These are phyloP conservation scores for Cladophialophora yegresii DNA, from an alignment of 2,329 filamentous ascomycete genomes.

Conservation along the genomic window DNA sequence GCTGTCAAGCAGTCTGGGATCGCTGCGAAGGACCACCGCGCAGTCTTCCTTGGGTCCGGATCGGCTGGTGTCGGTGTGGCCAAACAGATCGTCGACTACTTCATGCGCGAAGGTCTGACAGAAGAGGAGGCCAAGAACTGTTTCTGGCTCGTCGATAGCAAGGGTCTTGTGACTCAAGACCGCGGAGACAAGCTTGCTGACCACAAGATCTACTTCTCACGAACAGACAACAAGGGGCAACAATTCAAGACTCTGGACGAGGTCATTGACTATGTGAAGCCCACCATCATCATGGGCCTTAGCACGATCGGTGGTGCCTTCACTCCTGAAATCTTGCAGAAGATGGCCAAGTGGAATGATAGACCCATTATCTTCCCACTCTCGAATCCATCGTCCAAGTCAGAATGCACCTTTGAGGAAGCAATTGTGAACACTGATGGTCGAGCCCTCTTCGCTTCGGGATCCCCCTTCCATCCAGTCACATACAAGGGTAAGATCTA, in stretches of 20 bases:
- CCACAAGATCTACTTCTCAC: slow-evolving; percentile 73
- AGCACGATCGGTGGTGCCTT: slow-evolving; percentile 94
- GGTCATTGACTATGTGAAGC: slow-evolving; percentile 92
- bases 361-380: slow-evolving; percentile 92
- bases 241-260: slow-evolving; percentile 79
- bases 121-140: slow-evolving; percentile 84
- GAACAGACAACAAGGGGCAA: slow-evolving; percentile 64
- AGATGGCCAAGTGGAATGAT: slow-evolving; percentile 65
- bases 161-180: slow-evolving; percentile 90
- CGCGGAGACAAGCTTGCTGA: slow-evolving; percentile 91
- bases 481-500: slow-evolving; percentile 69
- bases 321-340: slow-evolving; percentile 78
- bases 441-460: slow-evolving; percentile 88
- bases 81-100: slow-evolving; percentile 96
- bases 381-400: slow-evolving; percentile 93
- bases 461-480: slow-evolving; percentile 82
- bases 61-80: slow-evolving; percentile 96
- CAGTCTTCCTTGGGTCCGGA: slow-evolving; percentile 94
- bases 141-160: slow-evolving; percentile 97
- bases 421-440: slow-evolving; percentile 89
- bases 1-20: slow-evolving; percentile 82
- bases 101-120: slow-evolving; percentile 84
- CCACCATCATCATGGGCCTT: slow-evolving; percentile 89
- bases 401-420: slow-evolving; percentile 95
- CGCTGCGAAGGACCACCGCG: slow-evolving; percentile 82